Evolutionary conservation across 2,329 filamentous ascomycete genomes (phyloP), one percentile per base, ranked within the genome.

Genomic region (Clathrospora elynae): DNA sequence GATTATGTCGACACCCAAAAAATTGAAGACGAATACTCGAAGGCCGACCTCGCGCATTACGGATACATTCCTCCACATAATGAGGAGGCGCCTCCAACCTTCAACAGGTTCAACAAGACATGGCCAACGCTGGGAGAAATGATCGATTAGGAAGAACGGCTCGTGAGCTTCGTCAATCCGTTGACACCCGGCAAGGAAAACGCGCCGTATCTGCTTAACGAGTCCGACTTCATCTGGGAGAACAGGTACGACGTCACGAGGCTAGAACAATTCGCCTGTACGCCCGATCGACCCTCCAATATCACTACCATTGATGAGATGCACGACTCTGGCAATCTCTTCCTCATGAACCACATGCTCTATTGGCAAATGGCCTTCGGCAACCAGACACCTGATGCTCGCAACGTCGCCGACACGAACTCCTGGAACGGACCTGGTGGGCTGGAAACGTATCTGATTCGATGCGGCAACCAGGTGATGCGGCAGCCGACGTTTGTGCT

Each of bases 311-410:
- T 78, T 12, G 61, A 73, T 1, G 51, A 66, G 11, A 62, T 74
- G 1, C 62, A 87, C 25, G 62, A 74, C 1, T 74, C 75, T 1
- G 80, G 80, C 51, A 77, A 81, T 51, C 76, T 92, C 59, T 81
- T 86, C 12, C 73, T 91, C 10, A 77, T 88, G 74, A 92, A 92
- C 73, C 87, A 91, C 71, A 90, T 91, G 73, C 78, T 86, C 32
- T 83, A 90, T 72, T 74, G 77, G 49, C 68, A 66, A 12, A 63
- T 83, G 17, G 68, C 73, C 3, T 60, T 66, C 41, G 52, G 50
- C 6, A 62, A 64, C 34, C 25, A 61, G 34, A 46, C 49, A 3
- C 60, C 60, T 3, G 60, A 73, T 11, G 66, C 78, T 3, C 74
- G 74, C 50, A 78, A 50, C 11, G 54, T 88, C 61, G 70, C 80